Percentiles rank a stretch among this genome's conserved stretches.
phyloP scores from a whole-genome alignment of 164 flowering plant species.

The Tetracentron sinense region DNA sequence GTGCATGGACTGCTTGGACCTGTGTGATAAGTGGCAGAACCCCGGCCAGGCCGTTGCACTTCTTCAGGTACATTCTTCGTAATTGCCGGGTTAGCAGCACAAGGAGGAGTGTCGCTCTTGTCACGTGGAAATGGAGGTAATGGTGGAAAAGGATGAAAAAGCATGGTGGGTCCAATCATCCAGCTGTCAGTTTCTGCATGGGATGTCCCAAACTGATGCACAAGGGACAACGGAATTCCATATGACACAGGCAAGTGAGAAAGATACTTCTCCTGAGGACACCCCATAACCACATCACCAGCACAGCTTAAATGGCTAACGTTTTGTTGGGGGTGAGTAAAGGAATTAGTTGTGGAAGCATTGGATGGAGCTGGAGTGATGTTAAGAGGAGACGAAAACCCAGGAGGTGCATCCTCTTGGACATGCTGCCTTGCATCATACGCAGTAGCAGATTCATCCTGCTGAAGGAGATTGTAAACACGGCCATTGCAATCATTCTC shows the following conservation, averaged over 20 bases:
- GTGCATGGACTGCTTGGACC: conserved; percentile 27
- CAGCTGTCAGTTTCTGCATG: conserved; percentile 37
- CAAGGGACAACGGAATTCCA: conserved; percentile 57
- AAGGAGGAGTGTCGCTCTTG: conserved; percentile 11
- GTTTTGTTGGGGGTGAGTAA: conserved; percentile 6
- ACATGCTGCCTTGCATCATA: conserved; percentile 15
- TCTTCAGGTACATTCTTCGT: conserved; percentile 16
- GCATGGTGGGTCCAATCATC: conserved; percentile 64
- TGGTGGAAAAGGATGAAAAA: conserved; percentile 88
- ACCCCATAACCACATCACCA: conserved; percentile 36
- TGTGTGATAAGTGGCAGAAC: conserved; percentile 11
- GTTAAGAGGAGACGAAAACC: conserved; percentile 26
- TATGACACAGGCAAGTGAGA: conserved; percentile 65
- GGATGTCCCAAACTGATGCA: conserved; percentile 54
- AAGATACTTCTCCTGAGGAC: conserved; percentile 45
- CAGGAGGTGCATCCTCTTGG: conserved; percentile 28
- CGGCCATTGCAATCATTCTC: conserved; percentile 4
- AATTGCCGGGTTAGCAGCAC: conserved; percentile 11
- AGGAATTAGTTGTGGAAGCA: conserved; percentile 19
- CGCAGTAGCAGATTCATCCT: conserved; percentile 10
- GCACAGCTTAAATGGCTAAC: conserved; percentile 16
- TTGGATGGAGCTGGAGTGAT: conserved; percentile 20
- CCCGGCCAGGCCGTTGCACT: conserved; percentile 16
- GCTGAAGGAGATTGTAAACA: conserved; percentile 4
- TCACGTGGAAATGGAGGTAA: conserved; percentile 56